These are phyloP conservation scores for Elsinoe batatas DNA, from an alignment of 2,329 filamentous ascomycete species.

Conservation along the genomic window DNA sequence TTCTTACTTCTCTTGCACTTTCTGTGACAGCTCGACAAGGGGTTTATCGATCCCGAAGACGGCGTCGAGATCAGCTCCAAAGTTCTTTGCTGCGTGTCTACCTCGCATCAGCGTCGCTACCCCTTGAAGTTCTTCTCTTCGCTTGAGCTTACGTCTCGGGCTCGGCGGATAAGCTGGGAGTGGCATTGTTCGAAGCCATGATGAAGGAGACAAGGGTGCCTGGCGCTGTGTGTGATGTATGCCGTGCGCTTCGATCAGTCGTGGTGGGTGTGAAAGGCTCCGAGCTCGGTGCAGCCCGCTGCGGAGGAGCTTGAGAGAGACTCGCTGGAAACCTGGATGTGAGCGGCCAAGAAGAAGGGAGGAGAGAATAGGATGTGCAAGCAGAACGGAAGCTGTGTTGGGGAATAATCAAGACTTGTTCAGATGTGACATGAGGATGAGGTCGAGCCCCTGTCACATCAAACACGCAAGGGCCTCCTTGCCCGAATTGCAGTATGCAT, in stretches of 20 bases:
- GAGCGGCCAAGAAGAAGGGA: neutral
- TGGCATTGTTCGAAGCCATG: neutral
- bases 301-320: neutral
- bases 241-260: neutral
- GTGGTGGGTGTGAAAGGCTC: neutral
- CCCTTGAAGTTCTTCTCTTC: neutral
- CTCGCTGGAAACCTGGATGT: neutral
- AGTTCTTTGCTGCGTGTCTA: slow-evolving; percentile 53
- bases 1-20: slow-evolving; percentile 71
- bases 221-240: neutral
- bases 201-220: neutral
- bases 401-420: neutral
- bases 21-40: slow-evolving; percentile 60
- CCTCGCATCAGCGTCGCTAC: neutral
- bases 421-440: neutral
- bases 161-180: slow-evolving; percentile 4
- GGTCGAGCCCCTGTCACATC: slow-evolving; percentile 5
- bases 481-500: neutral
- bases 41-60: slow-evolving; percentile 81
- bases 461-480: slow-evolving; percentile 7
- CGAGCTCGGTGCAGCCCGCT: too few species aligned
- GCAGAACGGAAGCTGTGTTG: neutral
- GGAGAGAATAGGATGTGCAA: neutral
- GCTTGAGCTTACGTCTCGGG: slow-evolving; percentile 21
- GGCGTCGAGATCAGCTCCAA: slow-evolving; percentile 76